Evolutionary conservation across 2,329 filamentous ascomycete genomes (phyloP).

Genomic region (Aaosphaeria pasadenensis): DNA sequence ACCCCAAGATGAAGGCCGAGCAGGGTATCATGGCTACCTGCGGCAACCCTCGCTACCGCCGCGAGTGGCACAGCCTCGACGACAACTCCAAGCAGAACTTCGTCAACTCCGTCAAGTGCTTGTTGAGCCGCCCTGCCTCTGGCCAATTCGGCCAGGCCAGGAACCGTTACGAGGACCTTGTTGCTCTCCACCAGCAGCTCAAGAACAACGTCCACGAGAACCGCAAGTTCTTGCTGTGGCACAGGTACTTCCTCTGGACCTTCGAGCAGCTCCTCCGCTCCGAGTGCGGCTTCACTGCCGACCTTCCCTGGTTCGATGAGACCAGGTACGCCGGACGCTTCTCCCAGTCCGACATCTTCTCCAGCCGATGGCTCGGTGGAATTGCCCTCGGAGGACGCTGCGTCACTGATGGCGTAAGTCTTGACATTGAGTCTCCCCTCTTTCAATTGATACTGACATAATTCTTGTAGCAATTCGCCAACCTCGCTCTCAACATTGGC

Average conservation of each 20-base stretch:
- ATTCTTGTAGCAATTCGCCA: conserved; percentile 26
- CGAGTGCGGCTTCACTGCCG: conserved; percentile 42
- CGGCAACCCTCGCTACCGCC: conserved; percentile 24
- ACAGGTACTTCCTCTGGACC: conserved; percentile 41
- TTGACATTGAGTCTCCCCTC: not conserved
- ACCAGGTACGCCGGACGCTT: conserved; percentile 29
- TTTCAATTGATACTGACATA: not conserved
- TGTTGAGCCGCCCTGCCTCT: conserved; percentile 18
- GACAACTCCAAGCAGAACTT: conserved; percentile 21
- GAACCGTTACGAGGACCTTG: conserved; percentile 33
- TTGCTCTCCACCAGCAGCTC: conserved; percentile 31
- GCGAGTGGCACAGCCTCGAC: conserved; percentile 29
- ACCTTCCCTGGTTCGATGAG: conserved; percentile 40
- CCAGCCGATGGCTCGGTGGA: conserved; percentile 21
- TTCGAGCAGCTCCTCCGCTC: conserved; percentile 42
- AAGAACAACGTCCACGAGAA: conserved; percentile 33
- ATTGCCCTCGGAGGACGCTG: conserved; percentile 22
- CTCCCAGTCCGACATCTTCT: conserved; percentile 28
- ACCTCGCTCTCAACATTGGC: conserved; percentile 27
- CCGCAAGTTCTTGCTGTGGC: conserved; percentile 42
- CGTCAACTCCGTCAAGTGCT: conserved; percentile 26
- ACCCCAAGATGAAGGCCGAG: not conserved
- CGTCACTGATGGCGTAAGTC: conserved; percentile 32
- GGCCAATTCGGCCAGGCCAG: conserved; percentile 21
- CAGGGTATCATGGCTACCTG: conserved; percentile 13